Evolutionary conservation across 148 eudicot genomes (phyloP), one percentile per base, ranked within the genome.

Genomic region (Cornus suecica): DNA sequence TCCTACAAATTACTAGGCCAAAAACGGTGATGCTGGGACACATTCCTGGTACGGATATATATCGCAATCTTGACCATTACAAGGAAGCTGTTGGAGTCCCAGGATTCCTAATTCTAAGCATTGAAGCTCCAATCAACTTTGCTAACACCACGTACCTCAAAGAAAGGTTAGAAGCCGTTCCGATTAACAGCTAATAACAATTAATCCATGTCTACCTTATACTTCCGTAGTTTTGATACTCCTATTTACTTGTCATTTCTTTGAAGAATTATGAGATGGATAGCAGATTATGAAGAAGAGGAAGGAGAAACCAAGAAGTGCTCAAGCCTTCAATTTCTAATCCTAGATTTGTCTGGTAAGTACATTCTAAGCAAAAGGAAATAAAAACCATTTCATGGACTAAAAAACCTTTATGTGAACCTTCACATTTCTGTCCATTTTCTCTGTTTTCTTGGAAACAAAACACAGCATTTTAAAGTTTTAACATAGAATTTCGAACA

Each of bases 51-150:
- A 70, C 90, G 2, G 78, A 85, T 63, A 85, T 87, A 61, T 87
- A 76, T 34, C 86, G 90, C 15, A 52, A 87, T 72, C 61, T 85
- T 72, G 61, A 72, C 63, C 90, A 87, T 25, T 87, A 87, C 80
- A 81, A 79, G 31, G 88, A 87, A 69, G 88, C 88, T 15, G 74
- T 76, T 10, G 66, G 60, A 20, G 77, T 85, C 41, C 88, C 90
- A 2, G 90, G 90, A 3, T 83, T 75, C 73, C 77, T 87, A 24
- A 81, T 87, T 72, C 64, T 87, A 41, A 79, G 85, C 75, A 79
- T 87, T 72, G 88, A 87, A 65, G 79, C 90, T 81, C 87, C 90
- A 8, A 85, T 87, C 51, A 87, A 85, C 78, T 87, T 87, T 34
- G 87, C 87, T 3, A 87, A 87, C 66, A 77, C 80, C 51, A 87